phyloP scores from a whole-genome alignment of 441 rosid species.

The Aquilaria agallochum region DNA sequence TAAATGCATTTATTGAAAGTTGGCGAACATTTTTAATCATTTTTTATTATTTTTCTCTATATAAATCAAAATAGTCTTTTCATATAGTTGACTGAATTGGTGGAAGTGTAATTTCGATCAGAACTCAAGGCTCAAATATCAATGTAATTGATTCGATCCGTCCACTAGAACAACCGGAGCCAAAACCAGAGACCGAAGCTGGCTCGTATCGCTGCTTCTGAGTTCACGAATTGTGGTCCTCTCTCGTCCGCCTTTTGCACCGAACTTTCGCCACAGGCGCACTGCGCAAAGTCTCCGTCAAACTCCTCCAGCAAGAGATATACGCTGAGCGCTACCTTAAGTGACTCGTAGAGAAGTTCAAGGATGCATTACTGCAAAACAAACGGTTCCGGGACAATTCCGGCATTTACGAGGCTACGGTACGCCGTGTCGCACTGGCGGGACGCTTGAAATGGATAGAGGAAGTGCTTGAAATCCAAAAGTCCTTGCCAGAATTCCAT shows the following conservation, averaged over 20 bases:
- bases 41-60: no score
- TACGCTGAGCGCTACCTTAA: slow-evolving; percentile 46
- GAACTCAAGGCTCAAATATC: no score
- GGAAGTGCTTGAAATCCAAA: slow-evolving; percentile 33
- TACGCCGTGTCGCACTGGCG: slow-evolving; percentile 51
- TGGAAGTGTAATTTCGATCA: no score
- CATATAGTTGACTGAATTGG: no score
- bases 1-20: no score
- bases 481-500: slow-evolving; percentile 40
- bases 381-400: slow-evolving; percentile 36
- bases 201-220: background rate
- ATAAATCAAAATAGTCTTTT: no score
- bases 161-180: no score
- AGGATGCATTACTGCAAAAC: slow-evolving; percentile 22
- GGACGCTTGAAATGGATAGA: slow-evolving; percentile 36
- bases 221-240: slow-evolving; percentile 27
- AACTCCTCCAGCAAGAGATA: slow-evolving; percentile 10
- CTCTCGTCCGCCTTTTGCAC: slow-evolving; percentile 26
- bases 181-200: no score
- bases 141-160: no score
- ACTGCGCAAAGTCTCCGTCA: slow-evolving; percentile 4
- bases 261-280: slow-evolving; percentile 25
- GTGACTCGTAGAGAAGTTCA: slow-evolving; percentile 52
- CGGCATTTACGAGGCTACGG: slow-evolving; percentile 31
- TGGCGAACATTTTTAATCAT: no score